Percentiles rank a stretch among this genome's conserved stretches.
Evolutionary conservation across 1,139 yeast species (phyloP).

Genomic region (Geotrichum reessii): DNA sequence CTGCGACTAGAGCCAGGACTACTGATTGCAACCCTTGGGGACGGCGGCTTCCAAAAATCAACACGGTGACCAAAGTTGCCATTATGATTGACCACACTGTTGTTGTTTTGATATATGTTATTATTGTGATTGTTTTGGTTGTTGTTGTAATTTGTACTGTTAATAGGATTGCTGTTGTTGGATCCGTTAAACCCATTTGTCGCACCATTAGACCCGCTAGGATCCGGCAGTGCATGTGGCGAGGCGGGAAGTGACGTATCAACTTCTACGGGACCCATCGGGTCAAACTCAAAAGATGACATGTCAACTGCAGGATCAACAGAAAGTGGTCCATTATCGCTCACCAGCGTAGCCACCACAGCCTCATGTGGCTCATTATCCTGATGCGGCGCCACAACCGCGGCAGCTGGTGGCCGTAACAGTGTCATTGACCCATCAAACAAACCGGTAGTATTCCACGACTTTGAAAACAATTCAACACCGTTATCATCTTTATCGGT

Average conservation of each 20-base stretch:
- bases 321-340: conserved; percentile 11
- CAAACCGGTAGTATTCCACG: conserved; percentile 19
- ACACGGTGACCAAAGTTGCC: not conserved
- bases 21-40: not conserved
- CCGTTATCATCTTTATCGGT: conserved; percentile 13
- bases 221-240: not conserved
- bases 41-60: not conserved
- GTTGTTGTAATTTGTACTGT: not conserved
- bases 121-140: not conserved
- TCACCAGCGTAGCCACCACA: not conserved
- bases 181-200: not conserved
- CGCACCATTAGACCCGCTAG: not conserved
- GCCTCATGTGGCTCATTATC: conserved; percentile 15
- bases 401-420: conserved; percentile 10
- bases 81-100: too few species aligned
- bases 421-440: conserved; percentile 14
- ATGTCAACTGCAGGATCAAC: not conserved
- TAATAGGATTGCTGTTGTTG: not conserved
- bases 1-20: conserved; percentile 4
- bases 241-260: conserved; percentile 1
- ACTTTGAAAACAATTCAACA: conserved; percentile 20
- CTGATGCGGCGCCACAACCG: not conserved
- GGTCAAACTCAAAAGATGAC: conserved; percentile 10
- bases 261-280: conserved; percentile 6
- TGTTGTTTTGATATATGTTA: not conserved